A percentile compares a stretch with the other conserved stretches of the same genome.
Conservation (phyloP, 2,329 filamentous ascomycete species). For the Drechslerella coelobrocha region DNA sequence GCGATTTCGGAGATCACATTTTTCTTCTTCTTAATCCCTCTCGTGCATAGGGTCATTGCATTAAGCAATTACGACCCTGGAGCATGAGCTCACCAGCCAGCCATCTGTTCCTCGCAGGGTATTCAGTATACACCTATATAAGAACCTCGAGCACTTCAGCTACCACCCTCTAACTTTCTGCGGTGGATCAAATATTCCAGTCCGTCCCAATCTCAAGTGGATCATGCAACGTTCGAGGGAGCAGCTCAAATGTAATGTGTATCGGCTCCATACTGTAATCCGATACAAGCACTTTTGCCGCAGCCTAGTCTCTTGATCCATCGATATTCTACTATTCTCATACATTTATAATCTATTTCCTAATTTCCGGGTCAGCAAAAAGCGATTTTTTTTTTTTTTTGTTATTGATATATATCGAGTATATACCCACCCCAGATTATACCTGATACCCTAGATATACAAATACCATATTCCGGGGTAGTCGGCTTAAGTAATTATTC, state of each 20-base stretch:
- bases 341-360: neutral
- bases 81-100: slow-evolving; percentile 37
- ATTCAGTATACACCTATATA: slow-evolving; percentile 31
- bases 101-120: neutral
- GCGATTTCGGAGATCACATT: slow-evolving; percentile 45
- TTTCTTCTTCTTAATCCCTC: neutral
- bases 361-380: neutral
- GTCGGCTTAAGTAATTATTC: neutral
- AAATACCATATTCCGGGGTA: neutral
- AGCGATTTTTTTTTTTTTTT: no score
- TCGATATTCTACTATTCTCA: neutral
- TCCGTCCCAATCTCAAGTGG: neutral
- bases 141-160: slow-evolving; percentile 26
- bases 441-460: neutral
- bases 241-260: slow-evolving; percentile 27
- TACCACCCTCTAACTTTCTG: neutral
- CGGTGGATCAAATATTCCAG: neutral
- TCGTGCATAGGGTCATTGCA: neutral
- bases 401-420: no score
- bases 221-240: slow-evolving; percentile 31
- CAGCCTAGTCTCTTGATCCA: slow-evolving; percentile 30
- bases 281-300: slow-evolving; percentile 34
- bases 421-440: slow-evolving; percentile 9
- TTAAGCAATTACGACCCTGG: slow-evolving; percentile 5
- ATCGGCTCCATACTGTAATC: slow-evolving; percentile 30